Evolutionary conservation across 345 rosid genomes (phyloP).

Genomic region (Gossypium rotundifolium): DNA sequence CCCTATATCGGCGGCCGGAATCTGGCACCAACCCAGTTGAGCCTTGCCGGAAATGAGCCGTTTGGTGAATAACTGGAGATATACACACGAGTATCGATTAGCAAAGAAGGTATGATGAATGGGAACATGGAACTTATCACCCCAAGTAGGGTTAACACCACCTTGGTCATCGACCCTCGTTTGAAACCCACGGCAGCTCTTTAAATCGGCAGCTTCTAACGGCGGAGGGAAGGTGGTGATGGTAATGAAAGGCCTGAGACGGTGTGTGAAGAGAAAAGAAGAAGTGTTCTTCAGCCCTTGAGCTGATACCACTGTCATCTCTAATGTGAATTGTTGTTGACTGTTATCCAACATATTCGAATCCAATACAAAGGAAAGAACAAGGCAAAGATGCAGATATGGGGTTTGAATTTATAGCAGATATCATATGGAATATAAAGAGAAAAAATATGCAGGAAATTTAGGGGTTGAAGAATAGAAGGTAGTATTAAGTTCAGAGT

Average conservation of each 20-base stretch:
- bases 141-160: slow-evolving; percentile 45
- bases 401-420: background rate
- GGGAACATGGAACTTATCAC: slow-evolving; percentile 37
- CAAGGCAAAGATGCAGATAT: background rate
- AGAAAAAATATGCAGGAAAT: background rate
- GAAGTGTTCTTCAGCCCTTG: slow-evolving; percentile 34
- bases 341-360: background rate
- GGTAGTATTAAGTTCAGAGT: background rate
- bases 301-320: slow-evolving; percentile 45
- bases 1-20: slow-evolving; percentile 35
- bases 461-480: background rate
- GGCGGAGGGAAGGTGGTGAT: slow-evolving; percentile 23
- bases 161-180: slow-evolving; percentile 33
- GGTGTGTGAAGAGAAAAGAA: slow-evolving; percentile 23
- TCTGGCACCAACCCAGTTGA: slow-evolving; percentile 45
- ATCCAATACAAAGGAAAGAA: background rate
- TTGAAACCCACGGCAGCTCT: slow-evolving; percentile 13
- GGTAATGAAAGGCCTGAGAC: slow-evolving; percentile 35
- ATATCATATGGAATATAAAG: background rate
- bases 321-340: slow-evolving; percentile 16
- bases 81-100: slow-evolving; percentile 22
- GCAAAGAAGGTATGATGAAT: slow-evolving; percentile 26
- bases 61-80: slow-evolving; percentile 30
- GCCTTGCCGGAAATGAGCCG: slow-evolving; percentile 28
- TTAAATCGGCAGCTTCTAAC: background rate